Percentiles rank a stretch among this genome's conserved stretches.
Evolutionary conservation across 108 stramenopile genomes (phyloP).

Genomic region (Chaetoceros tenuissimus): DNA sequence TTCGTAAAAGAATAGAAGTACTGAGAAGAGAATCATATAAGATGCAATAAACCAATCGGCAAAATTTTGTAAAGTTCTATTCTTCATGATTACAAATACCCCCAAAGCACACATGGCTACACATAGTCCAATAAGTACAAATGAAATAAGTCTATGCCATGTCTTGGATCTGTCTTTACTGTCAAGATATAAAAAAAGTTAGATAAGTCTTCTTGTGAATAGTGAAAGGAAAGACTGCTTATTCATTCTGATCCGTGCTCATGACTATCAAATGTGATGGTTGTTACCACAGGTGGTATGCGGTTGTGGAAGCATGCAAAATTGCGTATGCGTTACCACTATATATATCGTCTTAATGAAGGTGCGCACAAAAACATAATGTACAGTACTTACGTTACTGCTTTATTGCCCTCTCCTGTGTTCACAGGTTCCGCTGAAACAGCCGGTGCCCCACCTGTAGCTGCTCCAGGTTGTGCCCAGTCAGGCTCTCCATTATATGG

Average conservation of each 20-base stretch:
- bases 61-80: slow-evolving; percentile 18
- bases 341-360: neutral
- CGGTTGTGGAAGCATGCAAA: neutral
- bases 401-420: slow-evolving; percentile 13
- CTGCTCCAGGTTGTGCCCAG: slow-evolving; percentile 44
- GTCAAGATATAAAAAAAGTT: neutral
- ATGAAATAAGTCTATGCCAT: slow-evolving; percentile 37
- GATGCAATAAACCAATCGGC: slow-evolving; percentile 63
- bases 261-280: too few relatives aligned
- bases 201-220: neutral
- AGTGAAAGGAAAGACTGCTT: neutral
- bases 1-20: slow-evolving; percentile 72
- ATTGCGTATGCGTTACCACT: slow-evolving; percentile 1
- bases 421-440: slow-evolving; percentile 10
- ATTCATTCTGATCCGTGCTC: too few relatives aligned
- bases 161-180: slow-evolving; percentile 29
- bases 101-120: slow-evolving; percentile 73
- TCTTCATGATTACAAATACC: slow-evolving; percentile 55
- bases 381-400: slow-evolving; percentile 6
- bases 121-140: slow-evolving; percentile 57
- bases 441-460: slow-evolving; percentile 15
- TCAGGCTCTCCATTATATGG: slow-evolving; percentile 59
- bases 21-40: slow-evolving; percentile 80
- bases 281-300: too few relatives aligned
- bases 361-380: neutral